Evolutionary conservation across 2,329 filamentous ascomycete species (phyloP).

Genomic region (Xylariaceae sp.): DNA sequence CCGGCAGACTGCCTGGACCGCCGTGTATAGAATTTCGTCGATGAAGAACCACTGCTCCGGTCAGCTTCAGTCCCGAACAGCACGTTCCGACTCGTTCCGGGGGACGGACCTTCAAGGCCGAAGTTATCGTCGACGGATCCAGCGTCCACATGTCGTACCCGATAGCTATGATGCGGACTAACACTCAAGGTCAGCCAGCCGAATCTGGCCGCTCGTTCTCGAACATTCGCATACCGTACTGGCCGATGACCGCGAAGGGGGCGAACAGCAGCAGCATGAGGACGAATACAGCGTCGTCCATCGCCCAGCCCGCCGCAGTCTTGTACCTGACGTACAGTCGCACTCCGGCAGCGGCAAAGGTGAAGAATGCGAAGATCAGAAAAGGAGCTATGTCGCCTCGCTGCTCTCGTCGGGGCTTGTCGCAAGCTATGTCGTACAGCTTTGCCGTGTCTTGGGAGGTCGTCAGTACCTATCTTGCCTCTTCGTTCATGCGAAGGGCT

Average conservation of each 20-base stretch:
- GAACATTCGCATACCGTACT: conserved; percentile 2
- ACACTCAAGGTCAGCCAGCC: neutral
- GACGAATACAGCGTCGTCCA: conserved; percentile 5
- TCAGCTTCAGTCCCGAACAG: neutral
- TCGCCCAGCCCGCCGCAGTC: neutral
- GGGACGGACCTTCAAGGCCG: conserved; percentile 5
- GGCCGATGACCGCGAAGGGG: conserved; percentile 3
- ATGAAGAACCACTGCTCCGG: conserved; percentile 7
- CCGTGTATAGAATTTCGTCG: conserved; percentile 4
- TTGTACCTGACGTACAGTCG: conserved; percentile 2
- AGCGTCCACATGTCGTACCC: conserved; percentile 7
- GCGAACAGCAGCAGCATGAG: conserved; percentile 3
- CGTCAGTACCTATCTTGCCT: neutral
- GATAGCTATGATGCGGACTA: conserved; percentile 6
- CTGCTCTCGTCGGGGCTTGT: conserved; percentile 1
- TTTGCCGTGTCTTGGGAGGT: conserved; percentile 3
- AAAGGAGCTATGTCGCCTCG: conserved; percentile 5
- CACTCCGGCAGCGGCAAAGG: conserved; percentile 2
- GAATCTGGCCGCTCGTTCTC: neutral
- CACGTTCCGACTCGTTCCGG: too few species aligned
- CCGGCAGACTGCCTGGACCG: conserved; percentile 24
- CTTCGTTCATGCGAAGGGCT: neutral
- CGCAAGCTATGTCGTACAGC: conserved; percentile 5
- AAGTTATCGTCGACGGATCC: conserved; percentile 3
- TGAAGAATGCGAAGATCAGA: conserved; percentile 2